phyloP scores from a whole-genome alignment of 2,329 filamentous ascomycete genomes.

The Sporothrix dimorphospora region DNA sequence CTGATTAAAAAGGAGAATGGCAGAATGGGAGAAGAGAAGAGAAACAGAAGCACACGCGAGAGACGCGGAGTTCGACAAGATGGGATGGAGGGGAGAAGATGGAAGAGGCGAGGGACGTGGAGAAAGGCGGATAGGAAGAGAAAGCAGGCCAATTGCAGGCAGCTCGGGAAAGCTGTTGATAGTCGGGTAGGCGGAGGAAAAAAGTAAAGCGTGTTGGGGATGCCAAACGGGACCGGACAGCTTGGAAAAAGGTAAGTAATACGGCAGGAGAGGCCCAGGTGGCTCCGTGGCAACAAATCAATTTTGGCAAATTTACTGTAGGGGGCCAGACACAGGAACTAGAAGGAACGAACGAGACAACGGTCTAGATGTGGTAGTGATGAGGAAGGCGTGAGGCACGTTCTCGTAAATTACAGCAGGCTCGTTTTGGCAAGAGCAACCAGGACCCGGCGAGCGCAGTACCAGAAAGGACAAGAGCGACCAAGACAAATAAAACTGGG shows the following conservation, averaged over 20 bases:
- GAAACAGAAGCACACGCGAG: conserved; percentile 11
- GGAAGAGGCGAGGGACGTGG: conserved; percentile 16
- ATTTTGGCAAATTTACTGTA: neutral
- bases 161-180: conserved; percentile 27
- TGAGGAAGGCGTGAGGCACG: conserved; percentile 5
- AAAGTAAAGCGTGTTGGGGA: conserved; percentile 29
- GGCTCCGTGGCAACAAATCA: conserved; percentile 16
- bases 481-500: conserved; percentile 15
- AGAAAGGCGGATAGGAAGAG: conserved; percentile 1
- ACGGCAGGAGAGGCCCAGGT: conserved; percentile 3
- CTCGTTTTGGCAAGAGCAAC: conserved; percentile 13
- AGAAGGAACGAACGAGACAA: conserved; percentile 18
- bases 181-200: conserved; percentile 31
- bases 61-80: conserved; percentile 9
- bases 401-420: conserved; percentile 10
- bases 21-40: conserved; percentile 19
- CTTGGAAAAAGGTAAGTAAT: neutral
- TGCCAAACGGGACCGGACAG: neutral
- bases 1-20: conserved; percentile 17
- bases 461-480: neutral
- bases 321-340: conserved; percentile 1
- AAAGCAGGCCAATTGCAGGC: conserved; percentile 9
- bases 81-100: conserved; percentile 12
- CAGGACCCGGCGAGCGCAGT: neutral
- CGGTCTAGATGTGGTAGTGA: conserved; percentile 1